Evolutionary conservation across 1,284 basidiomycete genomes (phyloP).

Genomic region (Apiotrichum laibachii): DNA sequence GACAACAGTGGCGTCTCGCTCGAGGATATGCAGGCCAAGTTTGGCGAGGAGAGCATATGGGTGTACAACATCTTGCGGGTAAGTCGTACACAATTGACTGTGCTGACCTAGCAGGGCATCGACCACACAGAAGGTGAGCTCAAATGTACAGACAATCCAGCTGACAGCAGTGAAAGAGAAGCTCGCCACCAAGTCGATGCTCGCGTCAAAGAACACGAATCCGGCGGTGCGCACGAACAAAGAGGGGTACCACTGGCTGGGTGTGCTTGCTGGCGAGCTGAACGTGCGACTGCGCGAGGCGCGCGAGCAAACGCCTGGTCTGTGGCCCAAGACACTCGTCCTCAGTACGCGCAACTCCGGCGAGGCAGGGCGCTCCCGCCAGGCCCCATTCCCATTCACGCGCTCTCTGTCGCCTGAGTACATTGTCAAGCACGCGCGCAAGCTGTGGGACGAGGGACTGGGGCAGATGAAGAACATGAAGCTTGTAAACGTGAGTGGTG

Average conservation of each 20-base stretch:
- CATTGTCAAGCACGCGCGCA: constrained; percentile 73
- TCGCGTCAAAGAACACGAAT: constrained; percentile 85
- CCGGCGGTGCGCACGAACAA: constrained; percentile 67
- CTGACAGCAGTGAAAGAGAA: constrained; percentile 73
- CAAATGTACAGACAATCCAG: background rate
- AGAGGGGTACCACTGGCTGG: constrained; percentile 85
- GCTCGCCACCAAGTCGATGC: constrained; percentile 80
- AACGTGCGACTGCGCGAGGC: constrained; percentile 79
- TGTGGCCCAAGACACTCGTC: constrained; percentile 92
- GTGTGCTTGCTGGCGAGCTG: constrained; percentile 84
- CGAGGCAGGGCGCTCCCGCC: constrained; percentile 67
- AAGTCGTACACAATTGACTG: constrained; percentile 7
- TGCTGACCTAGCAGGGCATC: constrained; percentile 65
- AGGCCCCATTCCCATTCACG: constrained; percentile 77
- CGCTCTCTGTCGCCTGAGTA: constrained; percentile 69
- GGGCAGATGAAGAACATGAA: constrained; percentile 66
- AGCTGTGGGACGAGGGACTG: constrained; percentile 74
- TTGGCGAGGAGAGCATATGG: constrained; percentile 68
- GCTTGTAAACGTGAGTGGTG: constrained; percentile 58
- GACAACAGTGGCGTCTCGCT: constrained; percentile 50
- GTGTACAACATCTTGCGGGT: constrained; percentile 72
- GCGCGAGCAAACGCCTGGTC: constrained; percentile 64
- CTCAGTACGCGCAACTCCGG: constrained; percentile 69
- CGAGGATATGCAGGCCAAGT: constrained; percentile 55
- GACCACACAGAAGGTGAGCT: constrained; percentile 78